phyloP scores from a whole-genome alignment of 148 eudicot species.

The Rheum nobile region DNA sequence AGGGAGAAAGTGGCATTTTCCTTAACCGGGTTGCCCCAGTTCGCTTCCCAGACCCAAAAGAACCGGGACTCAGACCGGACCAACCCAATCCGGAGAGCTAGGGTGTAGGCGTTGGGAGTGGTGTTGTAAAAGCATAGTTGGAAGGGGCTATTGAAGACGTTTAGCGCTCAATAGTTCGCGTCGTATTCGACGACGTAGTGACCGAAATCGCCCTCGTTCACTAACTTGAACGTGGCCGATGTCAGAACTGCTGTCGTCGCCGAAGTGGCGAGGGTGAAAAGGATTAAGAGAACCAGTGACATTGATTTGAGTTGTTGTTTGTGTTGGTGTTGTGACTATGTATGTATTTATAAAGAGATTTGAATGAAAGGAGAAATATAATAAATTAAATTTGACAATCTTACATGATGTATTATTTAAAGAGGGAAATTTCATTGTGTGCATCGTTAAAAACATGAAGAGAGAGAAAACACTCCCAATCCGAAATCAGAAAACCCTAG shows the following conservation, averaged over 20 bases:
- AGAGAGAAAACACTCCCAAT: too few species aligned
- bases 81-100: conserved; percentile 15
- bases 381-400: too few species aligned
- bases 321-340: not conserved
- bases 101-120: conserved; percentile 28
- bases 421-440: too few species aligned
- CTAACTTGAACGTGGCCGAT: conserved; percentile 32
- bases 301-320: not conserved
- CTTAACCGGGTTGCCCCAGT: conserved; percentile 25
- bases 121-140: conserved; percentile 33
- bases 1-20: conserved; percentile 21
- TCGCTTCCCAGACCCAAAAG: conserved; percentile 38
- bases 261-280: not conserved
- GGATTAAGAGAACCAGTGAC: not conserved
- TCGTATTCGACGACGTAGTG: conserved; percentile 39
- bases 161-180: conserved; percentile 18
- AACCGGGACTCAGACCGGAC: conserved; percentile 8
- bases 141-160: conserved; percentile 16
- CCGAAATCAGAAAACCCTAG: too few species aligned
- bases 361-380: not conserved
- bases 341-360: not conserved
- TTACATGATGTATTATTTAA: too few species aligned
- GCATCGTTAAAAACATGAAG: too few species aligned
- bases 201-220: conserved; percentile 49
- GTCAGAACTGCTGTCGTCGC: conserved; percentile 8